phyloP scores from a whole-genome alignment of 768 basidiomycete species.

The Clavaria fumosa region DNA sequence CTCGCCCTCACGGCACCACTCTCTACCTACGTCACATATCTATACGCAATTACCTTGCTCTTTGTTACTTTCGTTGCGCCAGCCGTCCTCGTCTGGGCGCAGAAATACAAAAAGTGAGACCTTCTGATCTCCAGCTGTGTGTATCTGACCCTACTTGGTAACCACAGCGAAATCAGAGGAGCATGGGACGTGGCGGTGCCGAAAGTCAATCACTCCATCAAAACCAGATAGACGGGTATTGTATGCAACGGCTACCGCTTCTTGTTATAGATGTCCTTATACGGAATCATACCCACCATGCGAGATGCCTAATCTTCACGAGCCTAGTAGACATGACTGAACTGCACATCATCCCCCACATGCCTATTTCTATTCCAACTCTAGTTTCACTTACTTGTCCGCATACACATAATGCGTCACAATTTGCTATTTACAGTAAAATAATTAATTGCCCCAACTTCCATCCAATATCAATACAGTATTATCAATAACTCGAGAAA shows the following conservation, averaged over 20 bases:
- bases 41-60: conserved; percentile 34
- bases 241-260: background rate
- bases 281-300: background rate
- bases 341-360: background rate
- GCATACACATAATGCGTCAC: too few species aligned
- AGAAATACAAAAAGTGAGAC: conserved; percentile 73
- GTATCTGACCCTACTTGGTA: conserved; percentile 8
- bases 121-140: conserved; percentile 8
- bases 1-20: conserved; percentile 36
- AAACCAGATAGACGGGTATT: conserved; percentile 3
- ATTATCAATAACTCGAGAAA: background rate
- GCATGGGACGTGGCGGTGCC: conserved; percentile 86
- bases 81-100: conserved; percentile 66
- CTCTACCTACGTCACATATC: conserved; percentile 36
- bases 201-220: conserved; percentile 46
- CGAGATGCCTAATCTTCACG: background rate
- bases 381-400: background rate
- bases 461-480: background rate
- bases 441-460: background rate
- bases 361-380: background rate
- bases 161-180: conserved; percentile 71
- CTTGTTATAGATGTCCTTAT: background rate
- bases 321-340: background rate
- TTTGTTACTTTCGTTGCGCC: conserved; percentile 63
- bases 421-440: too few species aligned